Conservation (phyloP, 768 basidiomycete genomes). For the Fomitopsis serialis region DNA sequence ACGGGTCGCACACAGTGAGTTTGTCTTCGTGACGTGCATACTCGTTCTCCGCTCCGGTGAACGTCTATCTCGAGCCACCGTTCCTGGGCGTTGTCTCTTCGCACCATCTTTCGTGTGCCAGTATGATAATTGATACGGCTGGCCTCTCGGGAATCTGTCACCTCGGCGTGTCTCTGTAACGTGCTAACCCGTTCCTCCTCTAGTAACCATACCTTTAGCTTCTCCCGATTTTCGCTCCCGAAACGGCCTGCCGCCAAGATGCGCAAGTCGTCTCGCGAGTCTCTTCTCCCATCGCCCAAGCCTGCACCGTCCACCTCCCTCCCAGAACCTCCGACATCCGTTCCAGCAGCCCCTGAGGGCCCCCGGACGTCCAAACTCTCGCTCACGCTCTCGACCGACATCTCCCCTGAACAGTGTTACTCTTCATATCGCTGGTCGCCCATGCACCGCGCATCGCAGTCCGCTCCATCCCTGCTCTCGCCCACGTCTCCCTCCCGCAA, state of each 20-base stretch:
- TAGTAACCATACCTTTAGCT: slow-evolving; percentile 5
- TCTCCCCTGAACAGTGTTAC: slow-evolving; percentile 4
- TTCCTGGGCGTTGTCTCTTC: too few relatives aligned
- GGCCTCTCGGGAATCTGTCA: too few relatives aligned
- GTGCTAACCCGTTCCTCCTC: too few relatives aligned
- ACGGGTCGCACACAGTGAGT: slow-evolving; percentile 10
- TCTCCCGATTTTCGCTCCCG: slow-evolving; percentile 6
- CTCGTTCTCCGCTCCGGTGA: too few relatives aligned
- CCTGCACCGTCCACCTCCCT: slow-evolving; percentile 50
- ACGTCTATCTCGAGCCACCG: too few relatives aligned
- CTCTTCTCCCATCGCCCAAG: slow-evolving; percentile 54
- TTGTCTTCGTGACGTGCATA: too few relatives aligned
- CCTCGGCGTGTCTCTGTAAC: too few relatives aligned
- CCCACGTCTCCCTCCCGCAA: slow-evolving; percentile 8
- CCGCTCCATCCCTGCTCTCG: slow-evolving; percentile 18
- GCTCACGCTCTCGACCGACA: slow-evolving; percentile 17
- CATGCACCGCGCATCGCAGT: slow-evolving; percentile 18
- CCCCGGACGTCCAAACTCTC: slow-evolving; percentile 21
- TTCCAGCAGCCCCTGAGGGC: background rate
- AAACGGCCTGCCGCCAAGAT: slow-evolving; percentile 4
- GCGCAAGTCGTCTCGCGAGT: slow-evolving; percentile 34
- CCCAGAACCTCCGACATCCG: slow-evolving; percentile 34
- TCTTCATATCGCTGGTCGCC: background rate
- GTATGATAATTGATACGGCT: too few relatives aligned
- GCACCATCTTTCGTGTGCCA: too few relatives aligned